Percentiles rank a stretch among this genome's conserved stretches.
phyloP scores from a whole-genome alignment of 2,329 filamentous ascomycete species.

The Monosporascus ibericus region DNA sequence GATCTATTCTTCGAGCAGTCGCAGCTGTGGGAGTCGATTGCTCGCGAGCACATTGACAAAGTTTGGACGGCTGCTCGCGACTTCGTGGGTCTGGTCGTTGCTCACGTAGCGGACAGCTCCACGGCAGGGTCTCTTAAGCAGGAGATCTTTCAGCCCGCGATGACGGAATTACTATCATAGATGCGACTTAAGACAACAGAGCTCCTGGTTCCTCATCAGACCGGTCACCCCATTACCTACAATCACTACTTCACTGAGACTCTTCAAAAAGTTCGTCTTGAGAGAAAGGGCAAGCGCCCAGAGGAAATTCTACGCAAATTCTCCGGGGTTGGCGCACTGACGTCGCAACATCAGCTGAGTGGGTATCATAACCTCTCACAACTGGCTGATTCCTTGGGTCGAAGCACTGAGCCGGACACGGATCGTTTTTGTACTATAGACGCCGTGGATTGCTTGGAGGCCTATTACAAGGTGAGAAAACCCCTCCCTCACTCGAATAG shows the following conservation, averaged over 20 bases:
- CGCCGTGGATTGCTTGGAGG: no score
- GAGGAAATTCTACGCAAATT: constrained; percentile 7
- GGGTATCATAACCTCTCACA: no score
- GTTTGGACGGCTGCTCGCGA: constrained; percentile 38
- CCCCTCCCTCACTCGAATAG: neutral
- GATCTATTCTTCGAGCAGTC: constrained; percentile 57
- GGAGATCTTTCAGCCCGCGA: constrained; percentile 32
- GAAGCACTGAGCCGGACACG: no score
- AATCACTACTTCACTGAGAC: constrained; percentile 39
- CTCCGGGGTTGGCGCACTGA: constrained; percentile 11
- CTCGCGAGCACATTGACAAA: constrained; percentile 40
- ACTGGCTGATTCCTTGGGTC: no score
- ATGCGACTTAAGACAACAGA: constrained; percentile 36
- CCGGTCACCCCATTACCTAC: constrained; percentile 47
- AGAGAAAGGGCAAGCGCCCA: constrained; percentile 8
- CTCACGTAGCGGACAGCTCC: constrained; percentile 31
- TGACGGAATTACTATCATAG: constrained; percentile 28
- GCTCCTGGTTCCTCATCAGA: constrained; percentile 39
- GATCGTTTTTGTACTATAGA: no score
- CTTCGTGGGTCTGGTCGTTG: constrained; percentile 42
- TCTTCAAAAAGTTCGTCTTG: constrained; percentile 15
- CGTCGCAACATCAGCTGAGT: no score
- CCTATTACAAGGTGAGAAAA: neutral
- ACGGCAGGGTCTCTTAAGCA: constrained; percentile 30
- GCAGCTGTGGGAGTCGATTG: constrained; percentile 44